Base-by-base conservation (phyloP, 192 early-diverging fungal genomes). In the Phlyctochytrium arcticum region DNA sequence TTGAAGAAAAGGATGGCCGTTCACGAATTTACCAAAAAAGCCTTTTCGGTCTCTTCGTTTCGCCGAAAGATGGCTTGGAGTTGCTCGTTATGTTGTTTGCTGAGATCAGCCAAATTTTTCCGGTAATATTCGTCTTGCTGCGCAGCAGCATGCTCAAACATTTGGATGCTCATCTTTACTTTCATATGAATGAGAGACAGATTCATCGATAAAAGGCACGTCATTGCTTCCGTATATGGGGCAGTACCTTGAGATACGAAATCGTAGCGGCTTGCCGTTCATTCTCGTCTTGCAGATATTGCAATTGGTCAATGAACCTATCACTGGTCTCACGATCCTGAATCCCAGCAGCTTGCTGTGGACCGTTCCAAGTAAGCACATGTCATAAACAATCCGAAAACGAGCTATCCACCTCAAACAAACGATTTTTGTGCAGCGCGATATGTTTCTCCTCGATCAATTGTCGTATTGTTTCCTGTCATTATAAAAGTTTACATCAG, bases 61-160 rank as follows among this genome's bases (percentile, higher is more conserved):
- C 73, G 35, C 31, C 67, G 39, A 26, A 73, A 67, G 35, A 78
- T 71, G n/a, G 68, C 74, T 62, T 77, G 70, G n/a, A 80, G 60
- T 56, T 83, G 75, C 31, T 76, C 68, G 8, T 62, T 60, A 39
- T 83, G 75, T 46, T 80, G 74, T 49, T 76, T 75, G 23, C 67
- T 67, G 46, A 79, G 58, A 21, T 82, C 77, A 17, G 63, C 62
- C 5, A 82, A 42, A 54, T 75, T 75, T 60, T 76, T 69, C 8
- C 71, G 62, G 54, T 74, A 77, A 48, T 74, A 76, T 23, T 68
- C 70, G 48, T 80, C 73, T 37, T 80, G 77, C 49, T 83, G 70
- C 32, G 54, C 55, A 2, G 66, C 60, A 24, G 63, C 67, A 29
- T 63, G 57, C 54, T 83, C 81, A 5, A 80, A 48, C 67, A 61